A percentile compares a stretch with the other conserved stretches of the same genome.
Conservation (phyloP, 2,329 filamentous ascomycete species). For the Colletotrichum liriopes region DNA sequence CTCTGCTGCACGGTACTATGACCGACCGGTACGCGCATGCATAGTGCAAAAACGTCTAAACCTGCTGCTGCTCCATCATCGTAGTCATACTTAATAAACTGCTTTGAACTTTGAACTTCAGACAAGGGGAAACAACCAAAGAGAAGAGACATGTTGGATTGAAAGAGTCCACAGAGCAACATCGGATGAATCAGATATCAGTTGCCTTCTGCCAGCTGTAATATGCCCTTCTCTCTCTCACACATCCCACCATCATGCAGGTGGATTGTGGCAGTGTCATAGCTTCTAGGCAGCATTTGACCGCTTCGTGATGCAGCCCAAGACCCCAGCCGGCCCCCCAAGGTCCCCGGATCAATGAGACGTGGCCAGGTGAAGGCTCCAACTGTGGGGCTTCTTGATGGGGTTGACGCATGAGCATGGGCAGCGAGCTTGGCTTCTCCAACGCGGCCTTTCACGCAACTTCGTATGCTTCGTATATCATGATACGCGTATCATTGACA, state of each 20-base stretch:
- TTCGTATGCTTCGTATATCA: constrained; percentile 14
- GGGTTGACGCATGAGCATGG: background rate
- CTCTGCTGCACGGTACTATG: constrained; percentile 1
- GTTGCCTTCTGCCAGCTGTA: background rate
- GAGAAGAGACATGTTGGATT: background rate
- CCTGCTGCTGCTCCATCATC: background rate
- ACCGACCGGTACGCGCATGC: background rate
- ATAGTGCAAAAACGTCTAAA: background rate
- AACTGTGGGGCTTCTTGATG: background rate
- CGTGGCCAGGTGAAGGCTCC: background rate
- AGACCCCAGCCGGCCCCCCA: background rate
- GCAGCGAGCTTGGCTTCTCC: background rate
- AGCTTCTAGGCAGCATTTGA: constrained; percentile 23
- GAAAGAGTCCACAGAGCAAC: background rate
- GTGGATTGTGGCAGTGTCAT: constrained; percentile 34
- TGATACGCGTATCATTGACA: constrained; percentile 36
- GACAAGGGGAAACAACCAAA: background rate
- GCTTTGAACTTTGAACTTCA: background rate
- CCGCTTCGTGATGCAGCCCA: constrained; percentile 9
- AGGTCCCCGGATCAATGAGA: background rate
- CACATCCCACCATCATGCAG: constrained; percentile 28
- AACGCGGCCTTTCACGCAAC: background rate
- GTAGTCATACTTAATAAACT: background rate
- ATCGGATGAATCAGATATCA: background rate
- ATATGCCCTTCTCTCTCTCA: background rate